A percentile compares a stretch with the other conserved stretches of the same genome.
Evolutionary conservation across 2,329 filamentous ascomycete species (phyloP).

Genomic region (Corniculantispora saksenae): DNA sequence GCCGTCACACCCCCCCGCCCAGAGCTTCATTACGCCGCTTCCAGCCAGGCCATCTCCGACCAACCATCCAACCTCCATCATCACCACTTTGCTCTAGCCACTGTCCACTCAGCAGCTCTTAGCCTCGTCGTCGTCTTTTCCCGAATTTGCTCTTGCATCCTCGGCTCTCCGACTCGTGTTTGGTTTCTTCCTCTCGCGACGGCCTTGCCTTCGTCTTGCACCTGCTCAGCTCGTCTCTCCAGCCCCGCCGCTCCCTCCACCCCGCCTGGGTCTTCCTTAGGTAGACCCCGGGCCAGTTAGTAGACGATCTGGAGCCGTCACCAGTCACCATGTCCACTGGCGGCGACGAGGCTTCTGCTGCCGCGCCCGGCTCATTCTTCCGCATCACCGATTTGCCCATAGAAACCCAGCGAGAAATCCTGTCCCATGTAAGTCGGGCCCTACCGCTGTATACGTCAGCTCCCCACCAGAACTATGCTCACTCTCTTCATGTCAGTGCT

Average conservation of each 20-base stretch:
- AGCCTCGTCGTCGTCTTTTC: conserved; percentile 17
- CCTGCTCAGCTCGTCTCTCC: neutral
- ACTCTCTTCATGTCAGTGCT: conserved; percentile 43
- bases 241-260: conserved; percentile 11
- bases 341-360: conserved; percentile 30
- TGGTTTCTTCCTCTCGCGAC: neutral
- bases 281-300: conserved; percentile 11
- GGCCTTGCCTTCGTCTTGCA: neutral
- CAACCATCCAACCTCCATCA: conserved; percentile 7
- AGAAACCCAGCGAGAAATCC: conserved; percentile 52
- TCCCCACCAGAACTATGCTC: neutral
- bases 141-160: neutral
- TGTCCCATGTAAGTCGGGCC: conserved; percentile 44
- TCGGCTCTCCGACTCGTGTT: neutral
- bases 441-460: neutral
- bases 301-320: conserved; percentile 11
- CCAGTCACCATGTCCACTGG: conserved; percentile 37
- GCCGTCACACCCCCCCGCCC: neutral
- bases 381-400: conserved; percentile 45
- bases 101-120: neutral
- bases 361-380: conserved; percentile 22
- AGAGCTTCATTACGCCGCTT: conserved; percentile 11
- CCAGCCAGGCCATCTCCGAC: conserved; percentile 9
- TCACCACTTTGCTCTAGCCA: neutral
- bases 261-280: conserved; percentile 18